These are phyloP conservation scores for Lasiodiplodia sp. DNA, from an alignment of 2,329 filamentous ascomycete species.

Conservation along the genomic window DNA sequence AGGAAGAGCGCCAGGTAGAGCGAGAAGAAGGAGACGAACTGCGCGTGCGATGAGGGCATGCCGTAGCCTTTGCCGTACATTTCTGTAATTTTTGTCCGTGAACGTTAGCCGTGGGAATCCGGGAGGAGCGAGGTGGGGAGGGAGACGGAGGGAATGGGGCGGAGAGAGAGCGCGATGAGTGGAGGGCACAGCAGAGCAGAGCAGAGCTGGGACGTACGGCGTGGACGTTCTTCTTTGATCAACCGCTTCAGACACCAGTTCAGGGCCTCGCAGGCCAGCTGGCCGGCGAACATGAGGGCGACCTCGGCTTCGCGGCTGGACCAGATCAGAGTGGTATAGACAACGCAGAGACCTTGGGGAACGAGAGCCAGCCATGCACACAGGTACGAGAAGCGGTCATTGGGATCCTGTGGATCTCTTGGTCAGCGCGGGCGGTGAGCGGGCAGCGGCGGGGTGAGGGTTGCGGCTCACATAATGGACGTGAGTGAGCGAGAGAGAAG, in stretches of 20 bases:
- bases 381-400: slow-evolving; percentile 81
- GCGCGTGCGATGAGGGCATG: slow-evolving; percentile 95
- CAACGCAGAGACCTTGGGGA: slow-evolving; percentile 87
- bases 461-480: slow-evolving; percentile 83
- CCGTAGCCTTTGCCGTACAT: slow-evolving; percentile 92
- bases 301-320: slow-evolving; percentile 91
- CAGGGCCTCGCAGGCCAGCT: slow-evolving; percentile 87
- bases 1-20: slow-evolving; percentile 85
- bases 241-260: slow-evolving; percentile 90
- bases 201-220: slow-evolving; percentile 60
- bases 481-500: slow-evolving; percentile 92
- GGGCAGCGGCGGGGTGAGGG: not conserved
- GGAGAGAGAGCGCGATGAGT: not conserved
- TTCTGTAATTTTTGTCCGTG: slow-evolving; percentile 63
- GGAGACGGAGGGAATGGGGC: not conserved
- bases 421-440: slow-evolving; percentile 20
- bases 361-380: slow-evolving; percentile 95
- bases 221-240: slow-evolving; percentile 90
- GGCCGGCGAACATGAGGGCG: slow-evolving; percentile 86
- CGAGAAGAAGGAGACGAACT: slow-evolving; percentile 93
- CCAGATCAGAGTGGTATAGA: slow-evolving; percentile 90
- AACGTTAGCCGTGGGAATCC: slow-evolving; percentile 28
- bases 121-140: not conserved
- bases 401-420: slow-evolving; percentile 72
- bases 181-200: not conserved